A percentile compares a stretch with the other conserved stretches of the same genome.
These are phyloP conservation scores for Boletus edulis DNA, from an alignment of 768 basidiomycete genomes.

Conservation along the genomic window DNA sequence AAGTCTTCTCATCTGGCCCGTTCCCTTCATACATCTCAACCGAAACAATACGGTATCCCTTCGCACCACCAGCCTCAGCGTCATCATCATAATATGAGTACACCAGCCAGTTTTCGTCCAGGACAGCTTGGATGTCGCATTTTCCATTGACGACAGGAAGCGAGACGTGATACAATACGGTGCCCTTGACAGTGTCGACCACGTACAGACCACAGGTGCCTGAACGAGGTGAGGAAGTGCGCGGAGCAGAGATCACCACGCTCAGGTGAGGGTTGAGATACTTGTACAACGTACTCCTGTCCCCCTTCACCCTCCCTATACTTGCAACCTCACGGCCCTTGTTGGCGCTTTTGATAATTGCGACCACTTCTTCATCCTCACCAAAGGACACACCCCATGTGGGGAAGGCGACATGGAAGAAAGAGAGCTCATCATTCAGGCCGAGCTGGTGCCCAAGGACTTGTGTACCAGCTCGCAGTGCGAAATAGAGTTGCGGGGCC, in stretches of 20 bases:
- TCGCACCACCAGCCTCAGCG: conserved; percentile 45
- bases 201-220: conserved; percentile 65
- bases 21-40: conserved; percentile 89
- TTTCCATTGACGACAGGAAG: conserved; percentile 43
- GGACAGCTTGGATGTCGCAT: conserved; percentile 65
- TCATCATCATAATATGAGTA: conserved; percentile 80
- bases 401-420: conserved; percentile 50
- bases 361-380: conserved; percentile 53
- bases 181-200: conserved; percentile 79
- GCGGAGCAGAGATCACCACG: conserved; percentile 56
- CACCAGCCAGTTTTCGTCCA: conserved; percentile 92
- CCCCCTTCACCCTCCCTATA: conserved; percentile 80
- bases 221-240: conserved; percentile 9
- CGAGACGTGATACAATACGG: conserved; percentile 61
- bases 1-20: conserved; percentile 61
- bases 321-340: conserved; percentile 59
- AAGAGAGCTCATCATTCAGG: conserved; percentile 40
- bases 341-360: conserved; percentile 45
- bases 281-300: conserved; percentile 89
- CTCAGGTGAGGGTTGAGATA: conserved; percentile 85
- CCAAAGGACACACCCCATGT: conserved; percentile 66
- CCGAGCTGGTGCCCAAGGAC: conserved; percentile 58
- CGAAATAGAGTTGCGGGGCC: conserved; percentile 51
- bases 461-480: conserved; percentile 48
- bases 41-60: conserved; percentile 71